Evolutionary conservation across 75 land plant species (phyloP).

Genomic region (Chamaecyparis obtusa): DNA sequence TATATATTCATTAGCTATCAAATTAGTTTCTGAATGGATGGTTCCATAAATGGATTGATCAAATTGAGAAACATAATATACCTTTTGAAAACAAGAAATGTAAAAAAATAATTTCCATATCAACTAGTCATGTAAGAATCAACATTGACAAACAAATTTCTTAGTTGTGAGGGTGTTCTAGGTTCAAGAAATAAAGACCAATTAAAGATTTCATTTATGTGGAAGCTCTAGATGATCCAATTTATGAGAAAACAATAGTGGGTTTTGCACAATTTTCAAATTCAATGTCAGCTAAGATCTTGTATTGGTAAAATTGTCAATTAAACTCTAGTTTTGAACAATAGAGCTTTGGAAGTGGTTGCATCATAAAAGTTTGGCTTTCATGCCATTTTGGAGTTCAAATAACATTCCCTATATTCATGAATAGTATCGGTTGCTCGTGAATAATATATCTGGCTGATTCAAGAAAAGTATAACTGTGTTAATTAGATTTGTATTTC

Average conservation of each 20-base stretch:
- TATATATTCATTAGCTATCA: not conserved
- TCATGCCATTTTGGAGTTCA: not conserved
- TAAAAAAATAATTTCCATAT: not conserved
- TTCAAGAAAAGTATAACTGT: not conserved
- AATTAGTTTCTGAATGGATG: not conserved
- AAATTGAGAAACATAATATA: not conserved
- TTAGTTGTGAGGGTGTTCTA: not conserved
- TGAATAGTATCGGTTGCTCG: not conserved
- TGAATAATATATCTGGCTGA: not conserved
- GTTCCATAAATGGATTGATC: not conserved
- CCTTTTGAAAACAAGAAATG: not conserved
- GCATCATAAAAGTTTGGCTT: not conserved
- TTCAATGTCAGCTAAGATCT: not conserved
- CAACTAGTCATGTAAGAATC: not conserved
- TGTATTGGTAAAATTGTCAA: not conserved
- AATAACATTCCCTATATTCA: not conserved
- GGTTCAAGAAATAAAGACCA: not conserved
- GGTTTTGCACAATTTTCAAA: not conserved
- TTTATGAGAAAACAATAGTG: not conserved
- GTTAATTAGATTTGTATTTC: not conserved
- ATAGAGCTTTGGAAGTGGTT: not conserved
- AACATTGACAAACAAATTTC: not conserved
- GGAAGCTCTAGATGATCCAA: not conserved
- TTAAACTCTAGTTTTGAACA: not conserved
- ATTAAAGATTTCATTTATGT: not conserved